These are phyloP conservation scores for Podaxis carcinomalis DNA, from an alignment of 768 basidiomycete species.

Conservation along the genomic window DNA sequence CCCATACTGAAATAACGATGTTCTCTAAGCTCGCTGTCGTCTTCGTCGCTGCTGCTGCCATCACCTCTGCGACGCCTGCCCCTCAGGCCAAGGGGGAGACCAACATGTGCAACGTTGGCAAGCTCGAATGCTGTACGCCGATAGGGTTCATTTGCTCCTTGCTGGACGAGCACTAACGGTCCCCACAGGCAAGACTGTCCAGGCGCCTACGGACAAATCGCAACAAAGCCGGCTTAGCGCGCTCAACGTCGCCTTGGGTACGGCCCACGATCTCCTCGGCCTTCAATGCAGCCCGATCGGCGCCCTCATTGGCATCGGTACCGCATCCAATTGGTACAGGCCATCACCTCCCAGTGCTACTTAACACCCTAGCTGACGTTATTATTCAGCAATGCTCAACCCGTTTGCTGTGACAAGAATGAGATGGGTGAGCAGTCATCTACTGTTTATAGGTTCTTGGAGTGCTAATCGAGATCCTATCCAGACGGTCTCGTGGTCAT, in stretches of 20 bases:
- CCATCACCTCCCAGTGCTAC: neutral
- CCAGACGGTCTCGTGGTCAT: slow-evolving; percentile 15
- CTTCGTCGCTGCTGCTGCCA: neutral
- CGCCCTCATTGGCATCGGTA: slow-evolving; percentile 14
- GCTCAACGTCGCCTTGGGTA: neutral
- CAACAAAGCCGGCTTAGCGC: neutral
- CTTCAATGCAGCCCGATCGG: slow-evolving; percentile 18
- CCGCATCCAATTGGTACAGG: slow-evolving; percentile 14
- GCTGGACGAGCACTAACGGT: neutral
- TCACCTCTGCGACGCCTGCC: neutral
- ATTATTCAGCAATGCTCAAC: slow-evolving; percentile 11
- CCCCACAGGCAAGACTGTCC: neutral
- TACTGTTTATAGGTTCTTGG: neutral
- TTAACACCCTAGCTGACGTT: neutral
- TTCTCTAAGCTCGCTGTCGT: neutral
- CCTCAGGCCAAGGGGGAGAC: too few relatives aligned
- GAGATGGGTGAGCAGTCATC: slow-evolving; percentile 15
- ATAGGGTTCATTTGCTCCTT: neutral
- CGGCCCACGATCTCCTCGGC: slow-evolving; percentile 12
- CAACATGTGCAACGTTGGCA: neutral
- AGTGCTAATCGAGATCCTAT: neutral
- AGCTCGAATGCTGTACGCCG: neutral
- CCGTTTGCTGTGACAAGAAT: slow-evolving; percentile 21
- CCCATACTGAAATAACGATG: neutral
- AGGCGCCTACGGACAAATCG: neutral